These are phyloP conservation scores for Mortierella polycephala DNA, from an alignment of 371 early-diverging fungal genomes.

Conservation along the genomic window DNA sequence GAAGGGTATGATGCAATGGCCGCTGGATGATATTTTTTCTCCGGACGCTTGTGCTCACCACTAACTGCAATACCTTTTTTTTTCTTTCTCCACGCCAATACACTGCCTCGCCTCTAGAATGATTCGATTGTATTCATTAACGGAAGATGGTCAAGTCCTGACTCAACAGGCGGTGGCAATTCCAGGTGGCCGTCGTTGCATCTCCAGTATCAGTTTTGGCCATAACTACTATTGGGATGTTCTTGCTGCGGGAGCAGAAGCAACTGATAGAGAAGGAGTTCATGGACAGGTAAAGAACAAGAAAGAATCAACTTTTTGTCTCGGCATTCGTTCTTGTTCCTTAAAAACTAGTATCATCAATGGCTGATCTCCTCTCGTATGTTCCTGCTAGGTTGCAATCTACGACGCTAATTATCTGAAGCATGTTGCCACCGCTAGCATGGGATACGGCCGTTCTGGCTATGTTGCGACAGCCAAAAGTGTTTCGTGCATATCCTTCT, in stretches of 20 bases:
- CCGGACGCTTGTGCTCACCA: background rate
- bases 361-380: background rate
- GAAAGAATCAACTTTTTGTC: background rate
- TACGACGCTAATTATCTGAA: conserved; percentile 30
- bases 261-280: conserved; percentile 12
- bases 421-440: conserved; percentile 3
- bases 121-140: conserved; percentile 21
- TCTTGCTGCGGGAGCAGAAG: conserved; percentile 44
- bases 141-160: conserved; percentile 14
- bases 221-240: conserved; percentile 44
- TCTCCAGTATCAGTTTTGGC: conserved; percentile 45
- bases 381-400: conserved; percentile 24
- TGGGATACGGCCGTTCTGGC: conserved; percentile 12
- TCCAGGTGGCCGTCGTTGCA: conserved; percentile 12
- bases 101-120: background rate
- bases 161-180: conserved; percentile 3
- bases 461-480: conserved; percentile 8
- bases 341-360: background rate
- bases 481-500: conserved; percentile 41
- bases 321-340: background rate
- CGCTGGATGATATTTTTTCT: too few relatives aligned
- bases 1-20: conserved; percentile 19
- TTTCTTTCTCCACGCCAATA: background rate
- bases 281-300: conserved; percentile 24
- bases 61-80: background rate